Percentiles rank a stretch among this genome's conserved stretches.
These are phyloP conservation scores for Juglanconis juglandina DNA, from an alignment of 2,329 filamentous ascomycete species.

Conservation along the genomic window DNA sequence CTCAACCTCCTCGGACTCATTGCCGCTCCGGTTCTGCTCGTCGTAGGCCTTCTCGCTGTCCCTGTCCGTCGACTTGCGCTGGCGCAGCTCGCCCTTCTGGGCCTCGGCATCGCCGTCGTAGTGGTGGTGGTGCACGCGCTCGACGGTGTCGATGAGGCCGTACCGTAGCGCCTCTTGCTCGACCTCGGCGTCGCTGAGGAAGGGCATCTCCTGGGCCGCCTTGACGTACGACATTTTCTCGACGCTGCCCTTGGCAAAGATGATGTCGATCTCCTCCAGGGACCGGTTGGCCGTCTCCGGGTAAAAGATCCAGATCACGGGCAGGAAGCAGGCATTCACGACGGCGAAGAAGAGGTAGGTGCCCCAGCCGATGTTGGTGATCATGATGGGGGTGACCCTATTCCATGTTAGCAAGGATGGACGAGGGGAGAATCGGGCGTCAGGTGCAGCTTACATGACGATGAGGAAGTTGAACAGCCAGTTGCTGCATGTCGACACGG, in stretches of 20 bases:
- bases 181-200: constrained; percentile 48
- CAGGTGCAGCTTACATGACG: constrained; percentile 43
- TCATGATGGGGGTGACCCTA: constrained; percentile 56
- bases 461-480: constrained; percentile 64
- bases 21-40: constrained; percentile 6
- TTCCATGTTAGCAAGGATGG: background rate
- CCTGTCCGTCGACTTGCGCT: background rate
- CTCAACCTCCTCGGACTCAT: constrained; percentile 6
- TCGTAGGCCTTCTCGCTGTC: constrained; percentile 13
- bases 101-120: constrained; percentile 1
- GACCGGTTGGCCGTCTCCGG: constrained; percentile 53
- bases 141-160: constrained; percentile 25
- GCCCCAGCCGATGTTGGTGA: constrained; percentile 49
- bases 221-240: constrained; percentile 60
- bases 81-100: constrained; percentile 9
- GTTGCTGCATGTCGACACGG: constrained; percentile 58
- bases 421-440: constrained; percentile 43
- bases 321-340: constrained; percentile 51
- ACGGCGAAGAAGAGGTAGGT: constrained; percentile 55
- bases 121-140: constrained; percentile 13
- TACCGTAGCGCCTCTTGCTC: constrained; percentile 43
- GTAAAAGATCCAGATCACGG: constrained; percentile 50
- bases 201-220: constrained; percentile 55
- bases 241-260: constrained; percentile 52
- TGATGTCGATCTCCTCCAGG: constrained; percentile 67